Base-by-base conservation (phyloP, 2,329 filamentous ascomycete genomes). In the Hypoxylon sp. region DNA sequence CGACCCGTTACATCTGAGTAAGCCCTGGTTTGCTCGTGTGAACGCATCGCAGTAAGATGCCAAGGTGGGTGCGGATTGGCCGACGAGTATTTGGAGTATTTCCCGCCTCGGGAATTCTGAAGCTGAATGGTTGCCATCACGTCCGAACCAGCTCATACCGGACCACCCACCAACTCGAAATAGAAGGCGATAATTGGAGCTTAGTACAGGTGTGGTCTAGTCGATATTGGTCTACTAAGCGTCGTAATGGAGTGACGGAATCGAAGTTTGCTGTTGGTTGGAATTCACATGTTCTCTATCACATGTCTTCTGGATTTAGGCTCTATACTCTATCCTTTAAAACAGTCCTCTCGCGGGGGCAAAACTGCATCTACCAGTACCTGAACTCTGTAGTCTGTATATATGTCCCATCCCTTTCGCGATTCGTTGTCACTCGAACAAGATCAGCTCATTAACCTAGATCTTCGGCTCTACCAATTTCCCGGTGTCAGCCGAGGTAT, bases 21-120 rank as follows among this genome's bases (percentile, higher is more conserved):
- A 71, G 69, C 67, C 37, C 19, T 19, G 53, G 26, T 44, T 69
- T 60, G 48, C 60, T 70, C 46, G 61, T 66, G 42, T 54, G 48
- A 44, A 53, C 46, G 47, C 62, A 64, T 71, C 67, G 60, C 69
- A 71, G 69, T 71, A 71, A 71, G 63, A 71, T 53, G 69, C 69
- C 69, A 71, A 71, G 69, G 39, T 33, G 11, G 19, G 59, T 35
- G 24, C 50, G 42, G 52, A 69, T 69, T 69, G 66, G 66, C 24
- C 46, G 29, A 51, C 33, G 14, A 22, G 35, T 13, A 50, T 39
- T 48, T 55, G 55, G 33, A 26, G 35, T 13, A 50, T 39, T 48
- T 53, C 22, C 29, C 42, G 29, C 42, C 53, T 54, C 53, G 60
- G 66, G 52, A 44, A 63, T 58, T 46, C 50, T 63, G 24, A 63